Conservation (phyloP, 495 filamentous ascomycete species). For the Neurospora hispaniola region DNA sequence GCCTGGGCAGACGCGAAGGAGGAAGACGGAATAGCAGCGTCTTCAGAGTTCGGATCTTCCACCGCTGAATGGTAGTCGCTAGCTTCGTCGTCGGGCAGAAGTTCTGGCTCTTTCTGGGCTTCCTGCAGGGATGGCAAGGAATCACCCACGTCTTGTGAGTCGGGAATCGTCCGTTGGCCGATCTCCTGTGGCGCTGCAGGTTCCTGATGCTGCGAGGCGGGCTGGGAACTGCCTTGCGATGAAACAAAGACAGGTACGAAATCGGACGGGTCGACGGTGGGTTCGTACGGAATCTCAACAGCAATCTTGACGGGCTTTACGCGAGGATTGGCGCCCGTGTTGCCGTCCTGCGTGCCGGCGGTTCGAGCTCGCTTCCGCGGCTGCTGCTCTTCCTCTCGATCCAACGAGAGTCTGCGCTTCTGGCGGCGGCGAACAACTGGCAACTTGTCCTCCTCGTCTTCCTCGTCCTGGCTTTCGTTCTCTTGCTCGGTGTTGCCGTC, state of each 20-base stretch:
- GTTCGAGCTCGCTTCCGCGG: not conserved
- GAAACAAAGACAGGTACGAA: not conserved
- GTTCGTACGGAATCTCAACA: conserved; percentile 5
- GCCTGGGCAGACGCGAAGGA: not conserved
- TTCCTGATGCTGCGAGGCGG: not conserved
- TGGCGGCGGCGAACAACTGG: not conserved
- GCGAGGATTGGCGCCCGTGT: not conserved
- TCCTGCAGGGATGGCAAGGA: conserved; percentile 5
- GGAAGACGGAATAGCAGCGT: not conserved
- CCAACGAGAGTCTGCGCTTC: not conserved
- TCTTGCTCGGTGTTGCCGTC: conserved; percentile 1
- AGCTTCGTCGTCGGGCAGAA: not conserved
- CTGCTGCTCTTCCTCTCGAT: not conserved
- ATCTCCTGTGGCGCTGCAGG: not conserved
- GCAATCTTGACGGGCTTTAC: conserved; percentile 5
- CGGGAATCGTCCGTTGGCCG: conserved; percentile 20
- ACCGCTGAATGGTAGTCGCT: not conserved
- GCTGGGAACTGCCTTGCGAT: not conserved
- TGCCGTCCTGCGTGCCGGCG: not conserved
- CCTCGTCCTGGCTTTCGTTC: not conserved
- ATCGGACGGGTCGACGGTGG: conserved; percentile 13
- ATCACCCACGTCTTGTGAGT: conserved; percentile 19
- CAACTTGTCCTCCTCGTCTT: not conserved
- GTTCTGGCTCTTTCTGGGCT: not conserved
- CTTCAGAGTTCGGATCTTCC: not conserved